A percentile compares a stretch with the other conserved stretches of the same genome.
Conservation (phyloP, 1,284 basidiomycete species). For the Heterobasidion irregulare region DNA sequence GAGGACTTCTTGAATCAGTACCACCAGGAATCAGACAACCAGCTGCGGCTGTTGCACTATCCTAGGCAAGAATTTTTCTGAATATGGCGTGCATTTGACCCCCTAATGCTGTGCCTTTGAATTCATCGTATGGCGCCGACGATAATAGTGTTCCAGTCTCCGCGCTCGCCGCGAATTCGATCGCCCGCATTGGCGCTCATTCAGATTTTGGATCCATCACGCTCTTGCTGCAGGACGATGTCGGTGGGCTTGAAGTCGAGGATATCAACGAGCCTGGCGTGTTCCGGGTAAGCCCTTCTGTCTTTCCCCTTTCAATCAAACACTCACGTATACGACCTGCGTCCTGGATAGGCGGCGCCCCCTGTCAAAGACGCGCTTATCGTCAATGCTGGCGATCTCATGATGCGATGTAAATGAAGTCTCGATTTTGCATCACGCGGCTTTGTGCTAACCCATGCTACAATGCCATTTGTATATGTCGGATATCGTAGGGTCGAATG, state of each 20-base stretch:
- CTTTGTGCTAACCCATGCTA: too few relatives aligned
- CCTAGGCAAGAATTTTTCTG: constrained; percentile 27
- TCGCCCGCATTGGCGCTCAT: constrained; percentile 46
- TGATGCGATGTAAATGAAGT: constrained; percentile 39
- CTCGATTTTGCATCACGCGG: not conserved
- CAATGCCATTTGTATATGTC: too few relatives aligned
- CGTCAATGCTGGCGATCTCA: constrained; percentile 54
- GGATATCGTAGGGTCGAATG: constrained; percentile 41
- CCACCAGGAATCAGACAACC: constrained; percentile 43
- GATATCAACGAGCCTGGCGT: constrained; percentile 35
- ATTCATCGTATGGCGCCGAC: too few relatives aligned
- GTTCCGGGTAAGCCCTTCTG: constrained; percentile 27
- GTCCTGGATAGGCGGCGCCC: constrained; percentile 28
- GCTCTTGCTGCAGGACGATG: constrained; percentile 48
- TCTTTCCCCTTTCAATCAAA: not conserved
- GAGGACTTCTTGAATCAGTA: constrained; percentile 38
- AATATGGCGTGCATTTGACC: not conserved
- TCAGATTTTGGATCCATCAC: constrained; percentile 55
- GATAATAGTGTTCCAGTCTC: constrained; percentile 24
- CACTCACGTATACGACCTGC: not conserved
- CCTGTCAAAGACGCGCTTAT: constrained; percentile 44
- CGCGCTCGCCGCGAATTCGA: constrained; percentile 28
- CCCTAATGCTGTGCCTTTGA: too few relatives aligned
- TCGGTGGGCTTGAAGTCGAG: constrained; percentile 55
- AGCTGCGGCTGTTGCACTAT: constrained; percentile 51